Evolutionary conservation across 768 basidiomycete genomes (phyloP).

Genomic region (Lentinus brumalis): DNA sequence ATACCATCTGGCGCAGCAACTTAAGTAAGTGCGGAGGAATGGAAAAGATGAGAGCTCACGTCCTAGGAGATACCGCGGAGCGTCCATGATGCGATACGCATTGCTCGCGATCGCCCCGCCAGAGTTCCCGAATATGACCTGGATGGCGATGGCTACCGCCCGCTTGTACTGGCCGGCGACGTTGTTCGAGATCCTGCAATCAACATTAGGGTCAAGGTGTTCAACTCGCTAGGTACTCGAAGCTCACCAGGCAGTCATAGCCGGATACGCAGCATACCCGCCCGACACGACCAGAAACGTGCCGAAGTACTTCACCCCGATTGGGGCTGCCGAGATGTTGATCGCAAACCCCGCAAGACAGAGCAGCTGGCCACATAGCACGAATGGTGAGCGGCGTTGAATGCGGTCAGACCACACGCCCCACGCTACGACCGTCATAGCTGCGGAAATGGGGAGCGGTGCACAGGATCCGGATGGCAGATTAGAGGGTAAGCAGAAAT

Average conservation of each 20-base stretch:
- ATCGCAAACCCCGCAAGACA: constrained; percentile 62
- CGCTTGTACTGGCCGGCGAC: constrained; percentile 72
- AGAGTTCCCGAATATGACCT: constrained; percentile 71
- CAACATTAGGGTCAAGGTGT: no score
- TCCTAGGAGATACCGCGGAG: constrained; percentile 62
- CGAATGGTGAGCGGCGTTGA: constrained; percentile 58
- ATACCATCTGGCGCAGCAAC: constrained; percentile 46
- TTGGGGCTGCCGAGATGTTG: constrained; percentile 55
- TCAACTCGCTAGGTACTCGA: not conserved
- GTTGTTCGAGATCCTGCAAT: constrained; percentile 53
- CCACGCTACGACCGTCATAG: constrained; percentile 51
- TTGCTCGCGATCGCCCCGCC: constrained; percentile 65
- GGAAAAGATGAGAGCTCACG: constrained; percentile 43
- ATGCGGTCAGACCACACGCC: constrained; percentile 61
- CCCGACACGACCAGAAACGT: constrained; percentile 70
- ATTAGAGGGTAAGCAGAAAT: no score
- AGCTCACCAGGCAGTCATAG: constrained; percentile 54
- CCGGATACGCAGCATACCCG: constrained; percentile 61
- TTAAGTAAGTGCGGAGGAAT: not conserved
- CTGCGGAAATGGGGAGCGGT: constrained; percentile 31
- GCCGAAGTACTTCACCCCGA: constrained; percentile 69
- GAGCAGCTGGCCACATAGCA: constrained; percentile 51
- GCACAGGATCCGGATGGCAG: no score
- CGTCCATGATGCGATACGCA: constrained; percentile 59
- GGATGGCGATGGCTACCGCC: constrained; percentile 64